Percentiles rank a stretch among this genome's conserved stretches.
These are phyloP conservation scores for Lepraria neglecta DNA, from an alignment of 495 filamentous ascomycete genomes.

Conservation along the genomic window DNA sequence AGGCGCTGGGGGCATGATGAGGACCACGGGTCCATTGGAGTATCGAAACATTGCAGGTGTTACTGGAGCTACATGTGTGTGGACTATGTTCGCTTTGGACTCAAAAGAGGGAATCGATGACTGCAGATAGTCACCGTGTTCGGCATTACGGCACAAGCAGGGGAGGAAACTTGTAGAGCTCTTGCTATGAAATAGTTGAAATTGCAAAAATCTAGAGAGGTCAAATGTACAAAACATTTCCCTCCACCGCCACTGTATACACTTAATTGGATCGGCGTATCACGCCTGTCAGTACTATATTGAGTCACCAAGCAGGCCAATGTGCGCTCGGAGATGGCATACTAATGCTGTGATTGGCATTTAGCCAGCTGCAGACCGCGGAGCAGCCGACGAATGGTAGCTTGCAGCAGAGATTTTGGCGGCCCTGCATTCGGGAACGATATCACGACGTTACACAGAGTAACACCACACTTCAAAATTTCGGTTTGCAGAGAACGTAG, in stretches of 20 bases:
- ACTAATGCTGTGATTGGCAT: constrained; percentile 8
- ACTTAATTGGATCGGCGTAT: not conserved
- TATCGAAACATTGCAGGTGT: constrained; percentile 6
- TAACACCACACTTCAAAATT: not conserved
- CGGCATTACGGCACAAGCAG: not conserved
- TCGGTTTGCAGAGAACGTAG: not conserved
- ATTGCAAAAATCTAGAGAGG: not conserved
- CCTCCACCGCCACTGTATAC: not conserved
- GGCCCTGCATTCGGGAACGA: constrained; percentile 5
- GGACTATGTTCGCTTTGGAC: not conserved
- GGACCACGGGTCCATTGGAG: not conserved
- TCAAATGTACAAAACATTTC: not conserved
- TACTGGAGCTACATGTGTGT: not conserved
- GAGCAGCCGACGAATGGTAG: constrained; percentile 14
- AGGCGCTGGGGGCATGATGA: constrained; percentile 21
- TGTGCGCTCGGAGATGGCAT: not conserved
- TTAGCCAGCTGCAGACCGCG: constrained; percentile 13
- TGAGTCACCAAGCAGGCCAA: constrained; percentile 5
- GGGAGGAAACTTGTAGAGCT: not conserved
- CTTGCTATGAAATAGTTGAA: not conserved
- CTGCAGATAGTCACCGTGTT: not conserved
- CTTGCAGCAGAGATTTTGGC: constrained; percentile 15
- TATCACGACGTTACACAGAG: not conserved
- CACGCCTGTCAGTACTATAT: not conserved
- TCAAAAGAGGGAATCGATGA: not conserved